phyloP scores from a whole-genome alignment of 192 early-diverging fungal species.

The Umbelopsis ramanniana region DNA sequence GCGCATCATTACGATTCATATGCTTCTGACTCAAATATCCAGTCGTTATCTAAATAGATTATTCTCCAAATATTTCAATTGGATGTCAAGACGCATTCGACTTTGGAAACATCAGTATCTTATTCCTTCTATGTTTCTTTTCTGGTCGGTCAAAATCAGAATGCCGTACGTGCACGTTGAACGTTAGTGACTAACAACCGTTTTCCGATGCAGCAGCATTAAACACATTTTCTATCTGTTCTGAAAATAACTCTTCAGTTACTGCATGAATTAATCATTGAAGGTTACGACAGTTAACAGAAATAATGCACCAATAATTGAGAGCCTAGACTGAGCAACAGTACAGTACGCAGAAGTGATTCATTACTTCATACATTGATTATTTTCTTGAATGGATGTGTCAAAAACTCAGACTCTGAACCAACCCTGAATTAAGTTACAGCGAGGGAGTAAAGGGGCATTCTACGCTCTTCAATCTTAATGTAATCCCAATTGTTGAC shows the following conservation, averaged over 20 bases:
- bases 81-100: not conserved
- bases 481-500: not conserved
- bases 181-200: not conserved
- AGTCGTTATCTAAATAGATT: constrained; percentile 20
- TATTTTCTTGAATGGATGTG: not conserved
- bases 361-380: not conserved
- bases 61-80: constrained; percentile 19
- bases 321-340: too few relatives aligned
- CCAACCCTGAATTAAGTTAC: not conserved
- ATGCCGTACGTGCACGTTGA: not conserved
- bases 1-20: not conserved
- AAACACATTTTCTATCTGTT: not conserved
- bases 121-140: not conserved
- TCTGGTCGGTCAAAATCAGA: not conserved
- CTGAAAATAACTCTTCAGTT: not conserved
- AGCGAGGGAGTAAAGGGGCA: not conserved
- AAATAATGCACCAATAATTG: too few relatives aligned
- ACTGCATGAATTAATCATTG: not conserved
- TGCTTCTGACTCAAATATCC: constrained; percentile 18
- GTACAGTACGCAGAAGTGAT: too few relatives aligned
- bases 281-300: not conserved
- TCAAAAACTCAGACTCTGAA: not conserved
- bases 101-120: not conserved
- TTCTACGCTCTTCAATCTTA: not conserved
- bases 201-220: not conserved